Evolutionary conservation across 805 yeast genomes (phyloP), one percentile per base, ranked within the genome.

Genomic region (Cyberlindnera maritima): DNA sequence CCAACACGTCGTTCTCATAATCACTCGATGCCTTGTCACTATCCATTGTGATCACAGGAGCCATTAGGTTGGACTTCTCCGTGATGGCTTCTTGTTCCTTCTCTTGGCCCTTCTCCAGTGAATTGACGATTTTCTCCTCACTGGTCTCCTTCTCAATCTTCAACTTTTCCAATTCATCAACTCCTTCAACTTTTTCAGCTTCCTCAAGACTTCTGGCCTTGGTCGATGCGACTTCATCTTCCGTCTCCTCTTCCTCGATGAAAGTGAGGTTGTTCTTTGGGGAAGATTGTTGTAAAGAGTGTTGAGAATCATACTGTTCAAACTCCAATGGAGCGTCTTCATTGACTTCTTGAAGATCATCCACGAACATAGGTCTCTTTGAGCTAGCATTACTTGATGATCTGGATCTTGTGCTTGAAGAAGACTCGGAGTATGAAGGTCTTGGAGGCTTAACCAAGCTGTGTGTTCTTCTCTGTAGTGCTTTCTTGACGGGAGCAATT

Each of bases 271-370:
- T 43, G 21, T 41, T 31, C 34, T 26, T 41, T n/a, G 43, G 13
- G 15, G 39, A 9, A 28, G 35, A 12, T 28, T 28, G 31, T 28
- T 7, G 31, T 11, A 28, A 13, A 13, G 13, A 7, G 5, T 28
- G 31, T 25, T 3, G 34, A 11, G 19, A 35, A 11, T 8, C 37
- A 18, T 33, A 37, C 33, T 42, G 41, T 3, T 42, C 44, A 33
- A 43, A 43, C 34, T 45, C 47, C n/a, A 47, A 31, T 15, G 57
- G 51, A 8, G 39, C 47, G 28, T 55, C 50, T 37, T 59, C 61
- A 14, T 52, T 45, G 14, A 58, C 57, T 15, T 58, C 56, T n/a
- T 42, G 52, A 20, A 58, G 38, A 5, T 46, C 57, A 8, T 58
- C 61, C 13, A 29, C 50, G 25, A 56, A 51, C 7, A 44, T 43